These are phyloP conservation scores for Syzygium grande DNA, from an alignment of 345 rosid species.

Conservation along the genomic window DNA sequence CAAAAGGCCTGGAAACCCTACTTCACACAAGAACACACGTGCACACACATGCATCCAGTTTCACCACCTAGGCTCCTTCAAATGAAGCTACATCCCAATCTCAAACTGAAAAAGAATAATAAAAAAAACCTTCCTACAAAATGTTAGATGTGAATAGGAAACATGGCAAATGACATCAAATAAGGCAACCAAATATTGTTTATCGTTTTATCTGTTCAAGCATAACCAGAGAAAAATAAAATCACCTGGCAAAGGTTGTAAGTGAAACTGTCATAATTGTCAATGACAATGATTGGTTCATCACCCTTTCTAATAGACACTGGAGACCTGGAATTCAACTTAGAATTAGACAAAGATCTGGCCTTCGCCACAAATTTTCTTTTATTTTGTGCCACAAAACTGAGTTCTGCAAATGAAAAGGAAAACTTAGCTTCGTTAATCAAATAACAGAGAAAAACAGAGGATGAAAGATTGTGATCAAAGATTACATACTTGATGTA, in stretches of 20 bases:
- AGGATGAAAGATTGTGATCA: neutral
- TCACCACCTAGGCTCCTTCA: neutral
- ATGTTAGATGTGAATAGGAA: neutral
- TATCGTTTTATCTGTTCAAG: neutral
- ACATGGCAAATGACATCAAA: neutral
- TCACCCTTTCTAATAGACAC: slow-evolving; percentile 15
- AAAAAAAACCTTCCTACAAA: neutral
- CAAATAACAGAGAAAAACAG: neutral
- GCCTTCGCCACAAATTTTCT: slow-evolving; percentile 26
- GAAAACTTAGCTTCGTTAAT: neutral
- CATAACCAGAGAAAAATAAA: neutral
- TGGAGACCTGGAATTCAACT: slow-evolving; percentile 22
- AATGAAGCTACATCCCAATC: neutral
- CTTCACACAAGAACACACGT: neutral
- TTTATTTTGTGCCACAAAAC: slow-evolving; percentile 25
- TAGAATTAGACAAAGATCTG: slow-evolving; percentile 21
- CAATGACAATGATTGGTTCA: slow-evolving; percentile 71
- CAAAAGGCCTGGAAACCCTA: neutral
- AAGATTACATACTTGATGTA: slow-evolving; percentile 11
- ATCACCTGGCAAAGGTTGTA: slow-evolving; percentile 93
- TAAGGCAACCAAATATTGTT: neutral
- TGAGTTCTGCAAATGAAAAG: slow-evolving; percentile 22
- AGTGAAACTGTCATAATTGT: slow-evolving; percentile 94
- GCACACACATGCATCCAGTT: neutral
- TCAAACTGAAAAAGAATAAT: neutral